A percentile compares a stretch with the other conserved stretches of the same genome.
Evolutionary conservation across 2,329 filamentous ascomycete genomes (phyloP).

Genomic region (Pyrenophora graminea): DNA sequence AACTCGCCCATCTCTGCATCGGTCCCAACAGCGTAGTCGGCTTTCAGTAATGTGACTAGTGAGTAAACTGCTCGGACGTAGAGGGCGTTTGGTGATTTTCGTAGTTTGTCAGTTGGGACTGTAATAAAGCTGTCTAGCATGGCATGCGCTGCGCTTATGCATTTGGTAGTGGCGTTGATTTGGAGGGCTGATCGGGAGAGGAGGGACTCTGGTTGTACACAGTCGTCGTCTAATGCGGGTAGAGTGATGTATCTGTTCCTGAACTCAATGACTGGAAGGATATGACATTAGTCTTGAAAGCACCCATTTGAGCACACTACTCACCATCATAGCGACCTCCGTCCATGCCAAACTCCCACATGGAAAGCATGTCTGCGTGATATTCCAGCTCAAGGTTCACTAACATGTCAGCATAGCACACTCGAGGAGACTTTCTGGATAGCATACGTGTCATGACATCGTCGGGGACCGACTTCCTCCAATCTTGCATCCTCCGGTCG

Average conservation of each 20-base stretch:
- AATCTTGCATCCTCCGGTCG: slow-evolving; percentile 43
- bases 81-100: slow-evolving; percentile 34
- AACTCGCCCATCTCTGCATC: slow-evolving; percentile 41
- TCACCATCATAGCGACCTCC: slow-evolving; percentile 39
- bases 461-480: slow-evolving; percentile 37
- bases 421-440: neutral
- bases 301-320: neutral
- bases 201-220: slow-evolving; percentile 40
- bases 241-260: slow-evolving; percentile 40
- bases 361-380: slow-evolving; percentile 40
- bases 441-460: slow-evolving; percentile 38
- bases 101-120: slow-evolving; percentile 25
- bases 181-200: slow-evolving; percentile 40
- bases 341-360: slow-evolving; percentile 47
- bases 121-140: slow-evolving; percentile 38
- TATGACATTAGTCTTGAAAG: neutral
- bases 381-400: slow-evolving; percentile 36
- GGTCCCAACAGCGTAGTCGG: slow-evolving; percentile 42
- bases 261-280: slow-evolving; percentile 34
- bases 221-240: slow-evolving; percentile 40
- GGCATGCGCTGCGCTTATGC: slow-evolving; percentile 38
- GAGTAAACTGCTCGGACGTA: slow-evolving; percentile 42
- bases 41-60: slow-evolving; percentile 39
- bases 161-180: slow-evolving; percentile 44
- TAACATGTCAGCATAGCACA: neutral